Evolutionary conservation across 768 basidiomycete genomes (phyloP), one percentile per base, ranked within the genome.

Genomic region (Termitomyces sp.): DNA sequence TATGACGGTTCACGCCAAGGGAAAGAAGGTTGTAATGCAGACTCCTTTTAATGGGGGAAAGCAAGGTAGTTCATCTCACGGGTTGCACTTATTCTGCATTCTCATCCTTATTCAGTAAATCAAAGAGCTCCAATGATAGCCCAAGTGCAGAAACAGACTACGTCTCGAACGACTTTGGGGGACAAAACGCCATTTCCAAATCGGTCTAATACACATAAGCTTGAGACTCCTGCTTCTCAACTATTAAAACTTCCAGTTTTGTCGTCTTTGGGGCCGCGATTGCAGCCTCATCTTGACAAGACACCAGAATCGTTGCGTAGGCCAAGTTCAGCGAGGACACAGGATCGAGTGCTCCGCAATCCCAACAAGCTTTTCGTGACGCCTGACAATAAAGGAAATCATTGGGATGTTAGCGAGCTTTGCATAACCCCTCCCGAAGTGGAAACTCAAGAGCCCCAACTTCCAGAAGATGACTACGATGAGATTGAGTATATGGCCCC

Each of bases 171-270:
- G 60, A 66, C 70, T 1, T 75, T 92, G 8, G 78, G 77, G 27
- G 89, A 92, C 73, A 91, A 88, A 71, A 92, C 89, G 1, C 89
- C 89, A 1, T 86, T 86, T 63, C 83, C 84, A 3, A 91, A 91
- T 67, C 85, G 88, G 39, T 72, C 72, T 34, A 69, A 63, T 16
- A 60, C 63, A 8, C 59, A 67, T 31, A 65, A 68, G 16, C 73
- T 68, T 60, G 73, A 75, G 54, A 77, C 72, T 24, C 76, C 73
- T 58, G 62, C 75, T 52, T 58, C 73, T 46, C 60, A 74, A 58
- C 54, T 63, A 24, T 72, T 37, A 58, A 79, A 72, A 71, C 75
- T 68, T 65, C 76, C 55, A n/a, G 74, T 64, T 52, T 69, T 62
- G 39, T 69, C 63, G 54, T 65, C 63, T 53, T 62, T 62, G 48